Base-by-base conservation (phyloP, 306 rosid genomes). In the Acacia confusa region DNA sequence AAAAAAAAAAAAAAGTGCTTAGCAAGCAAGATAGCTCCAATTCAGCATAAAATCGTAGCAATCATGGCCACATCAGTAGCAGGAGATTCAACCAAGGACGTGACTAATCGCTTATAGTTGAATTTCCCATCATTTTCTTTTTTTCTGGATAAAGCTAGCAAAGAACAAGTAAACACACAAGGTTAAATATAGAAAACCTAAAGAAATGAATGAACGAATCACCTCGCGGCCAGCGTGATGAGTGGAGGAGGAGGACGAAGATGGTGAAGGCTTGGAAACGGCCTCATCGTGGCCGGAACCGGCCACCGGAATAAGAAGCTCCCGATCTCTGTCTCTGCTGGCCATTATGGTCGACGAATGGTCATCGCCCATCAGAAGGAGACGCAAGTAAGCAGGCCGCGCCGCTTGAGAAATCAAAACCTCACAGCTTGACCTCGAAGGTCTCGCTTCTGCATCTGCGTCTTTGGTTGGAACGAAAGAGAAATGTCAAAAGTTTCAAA, bases 231-330 rank as follows among this genome's bases (percentile, higher is more conserved):
- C 97, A 7, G 97, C 22, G 70, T 87, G 93, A 75, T 91, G 95
- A 27, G 84, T 38, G 19, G 66, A 60, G 66, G 66, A 60, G 19
- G 66, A 60, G 66, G 66, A 60, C 5, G 97, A 79, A 1, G 94
- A 86, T 0, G 90, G 82, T 1, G 97, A 92, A 3, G 98, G 92
- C 47, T 91, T 94, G 72, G 91, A 88, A 38, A 90, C 79, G 30
- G 84, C 77, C 30, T 66, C 90, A 36, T 82, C 89, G 64, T 79
- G 80, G 65, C 44, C 81, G 79, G 92, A 78, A 67, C 85, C 80
- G 27, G 92, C 92, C 58, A 92, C 94, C 36, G 98, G 97, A 76
- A 94, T 89, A 30, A 94, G 97, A 88, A 92, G 97, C 89, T 94
- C 97, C 6, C 92, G 97, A 89, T 94, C 98, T 85, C 92, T 84